Conservation (phyloP, 768 basidiomycete genomes). For the Candolleomyces efflorescens region DNA sequence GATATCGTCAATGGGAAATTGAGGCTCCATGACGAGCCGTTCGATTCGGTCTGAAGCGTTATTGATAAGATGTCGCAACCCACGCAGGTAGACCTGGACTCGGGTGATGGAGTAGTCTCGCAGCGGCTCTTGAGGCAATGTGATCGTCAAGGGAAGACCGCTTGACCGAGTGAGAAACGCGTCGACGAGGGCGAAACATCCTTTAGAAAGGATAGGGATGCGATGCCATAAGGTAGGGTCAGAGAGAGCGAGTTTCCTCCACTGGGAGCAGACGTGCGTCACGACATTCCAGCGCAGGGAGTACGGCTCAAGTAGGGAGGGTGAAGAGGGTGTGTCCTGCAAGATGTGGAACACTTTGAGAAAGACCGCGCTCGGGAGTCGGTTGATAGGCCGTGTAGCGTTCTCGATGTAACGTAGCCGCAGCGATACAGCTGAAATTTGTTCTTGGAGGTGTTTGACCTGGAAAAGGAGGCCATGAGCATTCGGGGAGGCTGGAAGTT, state of each 20-base stretch:
- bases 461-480: neutral
- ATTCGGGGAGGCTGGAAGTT: neutral
- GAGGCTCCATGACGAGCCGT: neutral
- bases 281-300: neutral
- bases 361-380: neutral
- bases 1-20: slow-evolving; percentile 5
- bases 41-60: neutral
- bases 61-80: neutral
- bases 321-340: neutral
- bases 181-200: neutral
- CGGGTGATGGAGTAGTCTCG: neutral
- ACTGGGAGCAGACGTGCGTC: slow-evolving; percentile 1
- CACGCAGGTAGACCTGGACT: neutral
- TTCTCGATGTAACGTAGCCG: neutral
- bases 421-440: neutral
- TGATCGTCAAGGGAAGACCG: neutral
- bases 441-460: neutral
- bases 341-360: neutral
- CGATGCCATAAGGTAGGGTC: neutral
- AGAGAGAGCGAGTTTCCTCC: neutral
- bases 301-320: neutral
- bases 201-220: neutral
- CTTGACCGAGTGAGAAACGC: neutral
- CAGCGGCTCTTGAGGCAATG: neutral
- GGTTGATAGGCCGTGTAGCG: neutral